phyloP scores from a whole-genome alignment of 208 protist genomes.

The Leptomonas pyrrhocoris region DNA sequence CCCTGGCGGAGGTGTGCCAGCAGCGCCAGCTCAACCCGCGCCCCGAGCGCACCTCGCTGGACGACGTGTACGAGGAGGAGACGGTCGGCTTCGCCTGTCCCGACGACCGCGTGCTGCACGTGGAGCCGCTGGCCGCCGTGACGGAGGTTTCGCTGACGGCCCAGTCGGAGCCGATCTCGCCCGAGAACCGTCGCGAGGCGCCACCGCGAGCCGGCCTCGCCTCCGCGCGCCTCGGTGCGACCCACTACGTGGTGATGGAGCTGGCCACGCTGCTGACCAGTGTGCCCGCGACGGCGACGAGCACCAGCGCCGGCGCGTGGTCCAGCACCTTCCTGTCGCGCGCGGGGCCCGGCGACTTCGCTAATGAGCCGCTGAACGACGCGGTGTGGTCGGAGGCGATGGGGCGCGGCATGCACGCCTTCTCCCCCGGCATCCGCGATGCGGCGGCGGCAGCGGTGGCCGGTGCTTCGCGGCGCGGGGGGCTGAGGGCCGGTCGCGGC shows the following conservation, averaged over 20 bases:
- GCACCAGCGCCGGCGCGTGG: conserved; percentile 13
- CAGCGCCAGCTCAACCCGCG: conserved; percentile 8
- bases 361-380: conserved; percentile 27
- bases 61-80: conserved; percentile 35
- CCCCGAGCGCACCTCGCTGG: conserved; percentile 13
- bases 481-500: background rate
- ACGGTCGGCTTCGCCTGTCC: conserved; percentile 16
- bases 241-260: conserved; percentile 29
- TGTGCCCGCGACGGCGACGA: background rate
- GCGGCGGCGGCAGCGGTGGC: background rate
- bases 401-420: conserved; percentile 15
- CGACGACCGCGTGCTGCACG: conserved; percentile 21
- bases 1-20: background rate
- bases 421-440: background rate
- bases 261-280: conserved; percentile 25
- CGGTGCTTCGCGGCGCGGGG: background rate
- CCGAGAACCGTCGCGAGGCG: background rate
- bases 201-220: too few species aligned
- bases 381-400: background rate
- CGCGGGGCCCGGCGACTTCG: background rate
- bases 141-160: background rate
- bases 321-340: conserved; percentile 3
- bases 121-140: background rate
- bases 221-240: background rate
- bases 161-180: background rate